Evolutionary conservation across 768 basidiomycete genomes (phyloP).

Genomic region (Russula olivacea): DNA sequence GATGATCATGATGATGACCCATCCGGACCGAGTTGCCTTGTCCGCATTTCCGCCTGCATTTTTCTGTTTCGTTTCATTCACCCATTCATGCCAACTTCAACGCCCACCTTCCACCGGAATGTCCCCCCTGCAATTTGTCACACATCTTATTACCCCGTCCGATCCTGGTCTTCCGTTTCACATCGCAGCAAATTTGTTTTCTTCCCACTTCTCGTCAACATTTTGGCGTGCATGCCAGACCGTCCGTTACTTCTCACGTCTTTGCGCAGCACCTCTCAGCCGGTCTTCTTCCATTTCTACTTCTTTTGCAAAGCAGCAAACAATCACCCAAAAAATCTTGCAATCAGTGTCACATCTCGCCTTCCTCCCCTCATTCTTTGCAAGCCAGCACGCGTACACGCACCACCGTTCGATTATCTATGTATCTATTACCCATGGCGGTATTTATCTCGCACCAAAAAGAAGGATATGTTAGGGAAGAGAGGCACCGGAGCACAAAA

Average conservation of each 20-base stretch:
- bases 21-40: neutral
- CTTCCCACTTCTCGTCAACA: neutral
- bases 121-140: slow-evolving; percentile 3
- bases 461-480: slow-evolving; percentile 7
- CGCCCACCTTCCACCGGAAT: neutral
- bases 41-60: neutral
- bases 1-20: slow-evolving; percentile 5
- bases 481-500: neutral
- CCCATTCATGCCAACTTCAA: slow-evolving; percentile 18
- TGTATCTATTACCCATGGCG: slow-evolving; percentile 24
- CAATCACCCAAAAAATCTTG: slow-evolving; percentile 2
- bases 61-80: neutral
- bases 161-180: slow-evolving; percentile 13
- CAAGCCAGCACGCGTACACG: slow-evolving; percentile 17
- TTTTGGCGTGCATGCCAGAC: neutral
- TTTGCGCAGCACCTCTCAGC: slow-evolving; percentile 2
- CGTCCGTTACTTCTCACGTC: neutral
- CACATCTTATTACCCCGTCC: slow-evolving; percentile 8
- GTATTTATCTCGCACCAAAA: slow-evolving; percentile 23
- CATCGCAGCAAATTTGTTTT: neutral
- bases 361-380: neutral
- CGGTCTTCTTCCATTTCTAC: neutral
- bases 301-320: neutral
- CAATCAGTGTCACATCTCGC: neutral
- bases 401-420: slow-evolving; percentile 16